phyloP scores from a whole-genome alignment of 2,329 filamentous ascomycete genomes.

The Aureobasidium sp. region DNA sequence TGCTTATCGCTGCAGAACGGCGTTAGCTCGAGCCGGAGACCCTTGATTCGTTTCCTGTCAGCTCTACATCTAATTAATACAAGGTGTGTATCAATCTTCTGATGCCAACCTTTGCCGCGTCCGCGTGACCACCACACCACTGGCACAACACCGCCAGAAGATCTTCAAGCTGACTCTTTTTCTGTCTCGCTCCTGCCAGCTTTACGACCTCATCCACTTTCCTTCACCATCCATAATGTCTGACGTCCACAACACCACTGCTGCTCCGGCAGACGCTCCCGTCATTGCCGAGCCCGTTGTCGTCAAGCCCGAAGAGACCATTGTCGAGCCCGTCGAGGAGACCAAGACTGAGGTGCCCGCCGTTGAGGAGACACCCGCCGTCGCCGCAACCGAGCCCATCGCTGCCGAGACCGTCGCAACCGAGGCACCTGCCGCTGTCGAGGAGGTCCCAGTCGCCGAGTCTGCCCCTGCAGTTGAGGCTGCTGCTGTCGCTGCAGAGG shows the following conservation, averaged over 20 bases:
- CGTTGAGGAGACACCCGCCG: constrained; percentile 15
- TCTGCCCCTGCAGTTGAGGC: constrained; percentile 31
- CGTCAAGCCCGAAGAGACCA: constrained; percentile 15
- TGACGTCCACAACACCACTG: constrained; percentile 19
- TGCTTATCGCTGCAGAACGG: constrained; percentile 10
- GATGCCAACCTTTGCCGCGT: neutral
- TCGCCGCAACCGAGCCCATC: constrained; percentile 1
- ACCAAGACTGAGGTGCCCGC: constrained; percentile 14
- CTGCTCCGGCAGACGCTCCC: constrained; percentile 15
- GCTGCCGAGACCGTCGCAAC: constrained; percentile 7
- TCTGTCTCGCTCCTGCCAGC: constrained; percentile 6
- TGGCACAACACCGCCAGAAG: neutral
- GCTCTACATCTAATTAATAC: constrained; percentile 14
- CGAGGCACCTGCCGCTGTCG: constrained; percentile 30
- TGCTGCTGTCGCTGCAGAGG: constrained; percentile 31
- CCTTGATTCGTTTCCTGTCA: constrained; percentile 10
- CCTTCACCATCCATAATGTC: constrained; percentile 22
- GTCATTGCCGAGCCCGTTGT: constrained; percentile 15
- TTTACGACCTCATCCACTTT: constrained; percentile 12
- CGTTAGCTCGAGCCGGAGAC: constrained; percentile 15
- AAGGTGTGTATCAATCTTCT: constrained; percentile 4
- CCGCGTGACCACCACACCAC: neutral
- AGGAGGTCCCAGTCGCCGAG: constrained; percentile 29
- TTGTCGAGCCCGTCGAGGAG: constrained; percentile 7
- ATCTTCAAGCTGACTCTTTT: constrained; percentile 4